Percentiles rank a stretch among this genome's conserved stretches.
These are phyloP conservation scores for Macrolepiota albuminosa DNA, from an alignment of 768 basidiomycete genomes.

Conservation along the genomic window DNA sequence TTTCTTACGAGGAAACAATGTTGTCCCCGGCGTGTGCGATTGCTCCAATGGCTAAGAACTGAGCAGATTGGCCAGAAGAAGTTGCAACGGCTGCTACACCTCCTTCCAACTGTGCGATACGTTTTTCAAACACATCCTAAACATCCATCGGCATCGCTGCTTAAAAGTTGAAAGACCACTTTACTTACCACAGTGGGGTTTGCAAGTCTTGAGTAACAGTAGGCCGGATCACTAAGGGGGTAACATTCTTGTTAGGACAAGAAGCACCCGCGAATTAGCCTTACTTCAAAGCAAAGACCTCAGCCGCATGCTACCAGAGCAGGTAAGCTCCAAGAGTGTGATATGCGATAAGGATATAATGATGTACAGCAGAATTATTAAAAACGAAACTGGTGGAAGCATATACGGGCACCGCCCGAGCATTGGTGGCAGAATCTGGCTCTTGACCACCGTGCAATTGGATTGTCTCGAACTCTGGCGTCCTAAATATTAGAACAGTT, in stretches of 20 bases:
- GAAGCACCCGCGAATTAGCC: not conserved
- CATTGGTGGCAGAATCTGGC: conserved; percentile 60
- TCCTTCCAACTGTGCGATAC: conserved; percentile 78
- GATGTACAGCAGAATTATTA: conserved; percentile 44
- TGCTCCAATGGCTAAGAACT: conserved; percentile 65
- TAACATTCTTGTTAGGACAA: not conserved
- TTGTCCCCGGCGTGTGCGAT: conserved; percentile 69
- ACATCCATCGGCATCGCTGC: not conserved
- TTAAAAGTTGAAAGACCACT: no score
- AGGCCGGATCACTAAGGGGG: conserved; percentile 41
- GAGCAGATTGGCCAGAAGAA: conserved; percentile 72
- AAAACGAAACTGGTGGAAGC: conserved; percentile 70
- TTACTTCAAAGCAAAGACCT: conserved; percentile 64
- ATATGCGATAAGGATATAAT: not conserved
- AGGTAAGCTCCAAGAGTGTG: not conserved
- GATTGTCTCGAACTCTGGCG: conserved; percentile 75
- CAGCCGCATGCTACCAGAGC: conserved; percentile 54
- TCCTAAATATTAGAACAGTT: conserved; percentile 22
- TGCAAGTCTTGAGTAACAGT: conserved; percentile 65
- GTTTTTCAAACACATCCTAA: conserved; percentile 75
- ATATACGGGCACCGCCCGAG: conserved; percentile 77
- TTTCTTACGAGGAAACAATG: conserved; percentile 63
- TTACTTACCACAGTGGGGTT: conserved; percentile 61
- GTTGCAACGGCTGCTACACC: conserved; percentile 73
- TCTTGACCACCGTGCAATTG: conserved; percentile 75